Base-by-base conservation (phyloP, 768 basidiomycete species). In the Mycena venus region DNA sequence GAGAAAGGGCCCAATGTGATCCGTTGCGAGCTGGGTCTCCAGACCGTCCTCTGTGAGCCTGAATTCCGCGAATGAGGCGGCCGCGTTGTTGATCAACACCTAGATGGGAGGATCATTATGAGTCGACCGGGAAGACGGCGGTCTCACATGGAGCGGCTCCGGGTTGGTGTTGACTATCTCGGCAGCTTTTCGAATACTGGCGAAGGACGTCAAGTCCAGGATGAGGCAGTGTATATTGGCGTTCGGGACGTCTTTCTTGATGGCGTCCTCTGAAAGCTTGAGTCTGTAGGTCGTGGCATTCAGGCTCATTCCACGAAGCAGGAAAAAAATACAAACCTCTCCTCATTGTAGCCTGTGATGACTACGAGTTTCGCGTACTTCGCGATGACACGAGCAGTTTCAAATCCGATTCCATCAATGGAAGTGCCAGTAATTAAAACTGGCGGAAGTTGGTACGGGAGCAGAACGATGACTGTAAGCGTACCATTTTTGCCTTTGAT, bases 41-140 rank as follows among this genome's bases (percentile, higher is more conserved):
- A 58, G 19, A 5, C 40, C 32, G 68, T 70, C 68, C 23, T 27
- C 42, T 6, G 58, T 70, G 32, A 70, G 69, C 25, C 23, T 47
- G 32, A 70, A 70, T 14, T 34, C 29, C 9, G 8, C 31, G 17
- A 62, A 34, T 3, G 60, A 23, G 5, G 42, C 19, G 0, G 69
- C 69, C 23, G 69, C 69, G 25, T 70, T 70, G 49, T 70, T 44
- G 60, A 70, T 55, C 27, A 70, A 38, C 2, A 70, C 60, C 60
- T 70, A n/a, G n/a, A n/a, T n/a, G n/a, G n/a, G n/a, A n/a, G n/a
- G n/a, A n/a, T n/a, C n/a, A n/a, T n/a, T n/a, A n/a, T n/a, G n/a
- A n/a, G n/a, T n/a, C n/a, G n/a, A n/a, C n/a, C 9, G 4, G 4
- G 3, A 27, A 5, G 9, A 29, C 17, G 15, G 1, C 6, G 3